Conservation (phyloP, 257 asterid species). For the Solanum pinnatisectum region DNA sequence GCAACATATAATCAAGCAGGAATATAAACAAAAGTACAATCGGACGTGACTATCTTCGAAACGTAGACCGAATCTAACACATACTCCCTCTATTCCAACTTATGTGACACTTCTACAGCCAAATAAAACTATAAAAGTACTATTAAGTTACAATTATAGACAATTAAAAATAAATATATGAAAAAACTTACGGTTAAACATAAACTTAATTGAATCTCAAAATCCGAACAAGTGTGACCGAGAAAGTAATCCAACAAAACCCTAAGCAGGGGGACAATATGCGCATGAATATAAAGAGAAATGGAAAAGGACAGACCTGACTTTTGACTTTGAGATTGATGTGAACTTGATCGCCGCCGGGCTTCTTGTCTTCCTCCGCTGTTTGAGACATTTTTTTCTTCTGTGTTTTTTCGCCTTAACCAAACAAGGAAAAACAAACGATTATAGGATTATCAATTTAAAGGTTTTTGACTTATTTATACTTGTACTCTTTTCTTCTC, state of each 20-base stretch:
- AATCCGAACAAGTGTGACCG: too few relatives aligned
- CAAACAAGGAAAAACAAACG: not conserved
- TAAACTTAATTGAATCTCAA: too few relatives aligned
- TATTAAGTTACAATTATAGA: too few relatives aligned
- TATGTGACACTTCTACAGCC: too few relatives aligned
- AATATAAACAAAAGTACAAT: not conserved
- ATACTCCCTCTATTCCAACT: not conserved
- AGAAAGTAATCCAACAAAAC: too few relatives aligned
- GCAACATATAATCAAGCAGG: not conserved
- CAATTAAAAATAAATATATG: too few relatives aligned
- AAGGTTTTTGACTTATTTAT: not conserved
- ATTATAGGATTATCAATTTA: too few relatives aligned
- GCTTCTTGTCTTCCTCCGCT: slow-evolving; percentile 33
- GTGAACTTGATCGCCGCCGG: slow-evolving; percentile 27
- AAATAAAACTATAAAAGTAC: too few relatives aligned
- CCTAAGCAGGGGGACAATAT: not conserved
- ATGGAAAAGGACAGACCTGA: slow-evolving; percentile 7
- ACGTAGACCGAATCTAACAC: not conserved
- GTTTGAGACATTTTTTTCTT: slow-evolving; percentile 17
- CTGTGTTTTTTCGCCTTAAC: not conserved
- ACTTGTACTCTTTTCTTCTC: not conserved
- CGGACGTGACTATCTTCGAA: not conserved
- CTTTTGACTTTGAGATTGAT: slow-evolving; percentile 39
- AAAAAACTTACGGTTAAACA: too few relatives aligned
- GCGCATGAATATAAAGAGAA: not conserved